Evolutionary conservation across 495 filamentous ascomycete species (phyloP).

Genomic region (Neurospora terricola): DNA sequence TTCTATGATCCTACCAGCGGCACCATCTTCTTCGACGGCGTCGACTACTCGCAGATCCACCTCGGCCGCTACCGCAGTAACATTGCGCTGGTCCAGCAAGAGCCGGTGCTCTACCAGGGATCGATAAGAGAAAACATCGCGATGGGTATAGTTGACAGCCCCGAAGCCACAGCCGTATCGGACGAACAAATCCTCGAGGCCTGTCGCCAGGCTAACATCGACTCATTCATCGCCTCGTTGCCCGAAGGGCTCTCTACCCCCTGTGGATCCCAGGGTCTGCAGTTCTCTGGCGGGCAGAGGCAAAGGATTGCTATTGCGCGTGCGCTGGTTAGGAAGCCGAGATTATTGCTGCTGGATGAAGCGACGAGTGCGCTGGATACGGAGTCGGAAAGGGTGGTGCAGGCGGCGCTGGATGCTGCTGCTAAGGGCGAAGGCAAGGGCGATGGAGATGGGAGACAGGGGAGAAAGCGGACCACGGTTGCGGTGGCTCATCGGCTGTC

Average conservation of each 20-base stretch:
- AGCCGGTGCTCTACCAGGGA: conserved; percentile 43
- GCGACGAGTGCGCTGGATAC: conserved; percentile 68
- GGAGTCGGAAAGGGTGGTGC: conserved; percentile 59
- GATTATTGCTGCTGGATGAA: conserved; percentile 66
- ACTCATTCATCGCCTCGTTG: conserved; percentile 49
- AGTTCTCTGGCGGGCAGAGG: conserved; percentile 65
- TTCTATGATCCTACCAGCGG: conserved; percentile 53
- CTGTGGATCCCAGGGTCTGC: conserved; percentile 49
- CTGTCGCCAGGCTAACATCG: conserved; percentile 48
- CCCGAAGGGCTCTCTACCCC: conserved; percentile 48
- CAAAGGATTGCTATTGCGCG: conserved; percentile 69
- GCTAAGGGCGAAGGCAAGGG: conserved; percentile 29
- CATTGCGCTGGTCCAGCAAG: conserved; percentile 48
- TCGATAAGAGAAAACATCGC: conserved; percentile 50
- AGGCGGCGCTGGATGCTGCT: conserved; percentile 55
- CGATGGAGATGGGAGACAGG: background rate
- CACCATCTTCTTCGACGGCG: conserved; percentile 37
- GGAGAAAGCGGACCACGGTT: conserved; percentile 48
- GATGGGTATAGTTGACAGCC: conserved; percentile 29
- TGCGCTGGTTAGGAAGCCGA: conserved; percentile 60
- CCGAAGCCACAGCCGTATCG: conserved; percentile 7
- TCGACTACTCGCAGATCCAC: conserved; percentile 28
- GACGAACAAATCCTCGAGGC: conserved; percentile 44
- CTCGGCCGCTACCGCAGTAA: conserved; percentile 33
- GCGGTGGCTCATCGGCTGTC: conserved; percentile 57